A percentile compares a stretch with the other conserved stretches of the same genome.
These are phyloP conservation scores for Candida takata DNA, from an alignment of 805 yeast genomes.

Conservation along the genomic window DNA sequence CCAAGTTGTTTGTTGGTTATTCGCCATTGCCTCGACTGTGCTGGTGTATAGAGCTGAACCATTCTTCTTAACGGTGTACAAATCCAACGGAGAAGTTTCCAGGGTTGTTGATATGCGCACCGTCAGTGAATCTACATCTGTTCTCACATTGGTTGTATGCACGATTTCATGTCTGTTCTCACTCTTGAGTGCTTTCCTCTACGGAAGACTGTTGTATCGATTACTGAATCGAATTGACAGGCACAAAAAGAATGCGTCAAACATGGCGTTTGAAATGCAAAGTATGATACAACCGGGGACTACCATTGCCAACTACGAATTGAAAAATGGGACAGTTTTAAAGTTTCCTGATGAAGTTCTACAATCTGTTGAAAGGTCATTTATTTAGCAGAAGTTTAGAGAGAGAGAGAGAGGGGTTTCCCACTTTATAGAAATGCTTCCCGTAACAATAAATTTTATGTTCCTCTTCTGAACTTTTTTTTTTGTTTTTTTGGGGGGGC, in stretches of 20 bases:
- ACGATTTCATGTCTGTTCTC: neutral
- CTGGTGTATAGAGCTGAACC: neutral
- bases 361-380: conserved; percentile 1
- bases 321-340: conserved; percentile 1
- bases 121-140: neutral
- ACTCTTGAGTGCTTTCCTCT: conserved; percentile 1
- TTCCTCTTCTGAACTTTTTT: neutral
- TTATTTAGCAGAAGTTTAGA: neutral
- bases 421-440: no score
- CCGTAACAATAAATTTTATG: no score
- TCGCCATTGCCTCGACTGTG: neutral
- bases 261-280: neutral
- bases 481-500: neutral
- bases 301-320: neutral
- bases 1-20: conserved; percentile 2
- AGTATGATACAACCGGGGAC: neutral
- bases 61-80: neutral
- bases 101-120: neutral
- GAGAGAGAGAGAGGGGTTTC: neutral
- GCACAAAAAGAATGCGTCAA: neutral
- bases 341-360: conserved; percentile 8
- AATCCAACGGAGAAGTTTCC: neutral
- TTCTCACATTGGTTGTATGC: conserved; percentile 2
- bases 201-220: conserved; percentile 8
- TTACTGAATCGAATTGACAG: conserved; percentile 12